These are phyloP conservation scores for Fusarium secorum DNA, from an alignment of 2,329 filamentous ascomycete genomes.

Conservation along the genomic window DNA sequence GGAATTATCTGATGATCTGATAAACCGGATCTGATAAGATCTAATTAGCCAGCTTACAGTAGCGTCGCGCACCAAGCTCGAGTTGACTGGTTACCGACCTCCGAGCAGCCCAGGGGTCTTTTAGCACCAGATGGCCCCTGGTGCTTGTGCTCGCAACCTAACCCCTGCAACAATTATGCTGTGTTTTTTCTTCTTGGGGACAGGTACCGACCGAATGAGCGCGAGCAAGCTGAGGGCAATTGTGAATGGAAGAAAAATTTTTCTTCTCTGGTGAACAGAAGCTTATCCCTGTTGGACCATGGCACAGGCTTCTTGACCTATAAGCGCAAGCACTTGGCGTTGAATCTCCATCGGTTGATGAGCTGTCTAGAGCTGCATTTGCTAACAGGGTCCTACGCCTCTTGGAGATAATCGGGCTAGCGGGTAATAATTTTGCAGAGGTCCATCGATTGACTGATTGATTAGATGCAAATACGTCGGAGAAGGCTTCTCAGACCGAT, in stretches of 20 bases:
- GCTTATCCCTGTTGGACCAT: background rate
- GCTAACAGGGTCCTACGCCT: background rate
- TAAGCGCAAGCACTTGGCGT: background rate
- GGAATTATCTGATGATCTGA: conserved; percentile 65
- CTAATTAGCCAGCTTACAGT: conserved; percentile 37
- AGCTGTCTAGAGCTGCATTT: conserved; percentile 1
- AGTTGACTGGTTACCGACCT: conserved; percentile 37
- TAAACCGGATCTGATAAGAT: conserved; percentile 58
- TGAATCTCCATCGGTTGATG: conserved; percentile 1
- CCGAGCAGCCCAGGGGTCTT: conserved; percentile 21
- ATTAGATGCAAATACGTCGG: conserved; percentile 6
- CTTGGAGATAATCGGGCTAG: background rate
- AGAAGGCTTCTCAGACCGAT: conserved; percentile 11
- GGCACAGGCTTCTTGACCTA: background rate
- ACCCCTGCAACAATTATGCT: conserved; percentile 14
- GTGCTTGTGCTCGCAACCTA: conserved; percentile 1
- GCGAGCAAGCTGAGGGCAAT: conserved; percentile 2
- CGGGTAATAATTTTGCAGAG: background rate
- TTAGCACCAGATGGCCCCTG: conserved; percentile 4
- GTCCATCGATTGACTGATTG: background rate
- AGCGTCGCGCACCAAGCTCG: conserved; percentile 29
- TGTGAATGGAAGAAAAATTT: conserved; percentile 15
- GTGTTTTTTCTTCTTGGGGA: conserved; percentile 11
- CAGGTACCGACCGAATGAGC: conserved; percentile 28
- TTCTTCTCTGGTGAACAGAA: conserved; percentile 9